phyloP scores from a whole-genome alignment of 805 yeast genomes.

The Sungouiozyma intestinalis region DNA sequence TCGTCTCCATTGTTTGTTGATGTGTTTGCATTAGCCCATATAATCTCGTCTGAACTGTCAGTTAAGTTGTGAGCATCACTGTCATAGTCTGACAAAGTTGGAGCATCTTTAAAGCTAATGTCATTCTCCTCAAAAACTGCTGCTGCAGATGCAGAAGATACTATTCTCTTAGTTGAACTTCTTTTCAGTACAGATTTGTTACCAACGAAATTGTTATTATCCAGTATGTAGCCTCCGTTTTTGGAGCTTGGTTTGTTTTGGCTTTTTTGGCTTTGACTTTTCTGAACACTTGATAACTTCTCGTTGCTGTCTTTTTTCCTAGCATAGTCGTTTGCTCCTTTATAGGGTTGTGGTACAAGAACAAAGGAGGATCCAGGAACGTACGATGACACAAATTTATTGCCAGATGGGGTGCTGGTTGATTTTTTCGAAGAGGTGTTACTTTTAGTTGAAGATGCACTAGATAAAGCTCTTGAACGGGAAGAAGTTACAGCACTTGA shows the following conservation, averaged over 20 bases:
- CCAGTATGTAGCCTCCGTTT: background rate
- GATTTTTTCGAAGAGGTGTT: slow-evolving; percentile 5
- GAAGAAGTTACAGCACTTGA: slow-evolving; percentile 8
- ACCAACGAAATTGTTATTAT: background rate
- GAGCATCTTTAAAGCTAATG: slow-evolving; percentile 67
- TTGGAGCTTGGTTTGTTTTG: background rate
- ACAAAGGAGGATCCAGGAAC: slow-evolving; percentile 36
- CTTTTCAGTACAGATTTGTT: slow-evolving; percentile 16
- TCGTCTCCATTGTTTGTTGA: background rate
- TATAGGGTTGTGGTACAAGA: slow-evolving; percentile 34
- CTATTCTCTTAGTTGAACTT: slow-evolving; percentile 25
- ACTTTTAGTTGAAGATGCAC: slow-evolving; percentile 6
- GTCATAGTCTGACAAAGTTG: slow-evolving; percentile 43
- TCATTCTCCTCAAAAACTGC: slow-evolving; percentile 62
- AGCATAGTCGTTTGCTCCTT: slow-evolving; percentile 19
- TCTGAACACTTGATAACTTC: background rate
- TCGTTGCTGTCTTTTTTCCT: slow-evolving; percentile 7
- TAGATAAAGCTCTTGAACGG: slow-evolving; percentile 8
- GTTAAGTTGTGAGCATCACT: slow-evolving; percentile 26
- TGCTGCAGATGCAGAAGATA: slow-evolving; percentile 28
- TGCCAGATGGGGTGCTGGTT: slow-evolving; percentile 8
- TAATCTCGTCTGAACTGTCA: slow-evolving; percentile 19
- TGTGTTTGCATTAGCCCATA: slow-evolving; percentile 13
- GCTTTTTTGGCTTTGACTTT: too few species aligned
- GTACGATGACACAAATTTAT: slow-evolving; percentile 27